These are phyloP conservation scores for Colletotrichum orbiculare DNA, from an alignment of 2,329 filamentous ascomycete species.

Conservation along the genomic window DNA sequence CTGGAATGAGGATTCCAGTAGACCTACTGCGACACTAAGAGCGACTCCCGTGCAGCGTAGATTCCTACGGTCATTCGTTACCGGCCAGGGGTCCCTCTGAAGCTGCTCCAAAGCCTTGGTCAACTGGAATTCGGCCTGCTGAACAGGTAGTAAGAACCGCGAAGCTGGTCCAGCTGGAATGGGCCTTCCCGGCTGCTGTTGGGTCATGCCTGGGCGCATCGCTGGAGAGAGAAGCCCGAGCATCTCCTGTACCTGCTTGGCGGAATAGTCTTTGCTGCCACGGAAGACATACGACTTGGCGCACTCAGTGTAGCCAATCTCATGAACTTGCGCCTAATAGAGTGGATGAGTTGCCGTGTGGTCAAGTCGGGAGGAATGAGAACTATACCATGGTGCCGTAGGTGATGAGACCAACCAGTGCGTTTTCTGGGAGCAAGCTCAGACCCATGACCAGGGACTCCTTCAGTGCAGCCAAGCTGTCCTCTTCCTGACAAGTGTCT, in stretches of 20 bases:
- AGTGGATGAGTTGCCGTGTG: slow-evolving; percentile 11
- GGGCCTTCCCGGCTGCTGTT: slow-evolving; percentile 79
- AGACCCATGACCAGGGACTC: slow-evolving; percentile 89
- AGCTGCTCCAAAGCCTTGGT: slow-evolving; percentile 95
- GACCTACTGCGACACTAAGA: slow-evolving; percentile 91
- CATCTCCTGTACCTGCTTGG: slow-evolving; percentile 99
- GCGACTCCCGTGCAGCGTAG: slow-evolving; percentile 95
- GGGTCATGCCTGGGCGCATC: slow-evolving; percentile 78
- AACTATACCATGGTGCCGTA: slow-evolving; percentile 87
- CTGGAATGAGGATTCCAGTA: slow-evolving; percentile 94
- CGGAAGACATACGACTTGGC: slow-evolving; percentile 99
- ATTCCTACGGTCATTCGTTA: slow-evolving; percentile 90
- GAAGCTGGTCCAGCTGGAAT: slow-evolving; percentile 84
- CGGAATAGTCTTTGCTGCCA: slow-evolving; percentile 96
- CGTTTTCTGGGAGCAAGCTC: slow-evolving; percentile 82
- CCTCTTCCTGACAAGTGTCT: slow-evolving; percentile 89
- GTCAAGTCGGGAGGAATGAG: neutral
- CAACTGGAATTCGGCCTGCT: slow-evolving; percentile 96
- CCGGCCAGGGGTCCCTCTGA: slow-evolving; percentile 97
- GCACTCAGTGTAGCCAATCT: slow-evolving; percentile 97
- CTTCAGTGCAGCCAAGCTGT: slow-evolving; percentile 84
- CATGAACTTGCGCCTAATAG: slow-evolving; percentile 87
- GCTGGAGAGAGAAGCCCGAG: slow-evolving; percentile 82
- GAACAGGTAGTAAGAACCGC: slow-evolving; percentile 91
- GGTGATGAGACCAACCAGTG: slow-evolving; percentile 84